These are phyloP conservation scores for Alternaria ethzedia DNA, from an alignment of 2,329 filamentous ascomycete genomes.

Conservation along the genomic window DNA sequence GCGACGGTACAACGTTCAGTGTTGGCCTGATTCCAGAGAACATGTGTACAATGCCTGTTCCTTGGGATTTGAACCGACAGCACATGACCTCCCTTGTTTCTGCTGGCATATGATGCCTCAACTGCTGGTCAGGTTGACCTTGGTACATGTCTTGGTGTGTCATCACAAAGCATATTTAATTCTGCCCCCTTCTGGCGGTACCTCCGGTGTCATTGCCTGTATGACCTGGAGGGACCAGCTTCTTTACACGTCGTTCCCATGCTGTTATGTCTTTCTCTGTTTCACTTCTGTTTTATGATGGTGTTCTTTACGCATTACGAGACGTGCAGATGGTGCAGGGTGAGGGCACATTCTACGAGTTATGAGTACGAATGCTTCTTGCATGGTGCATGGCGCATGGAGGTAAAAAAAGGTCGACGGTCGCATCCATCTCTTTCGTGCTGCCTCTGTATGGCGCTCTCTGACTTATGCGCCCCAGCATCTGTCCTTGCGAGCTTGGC, in stretches of 20 bases:
- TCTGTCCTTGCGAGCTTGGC: slow-evolving; percentile 8
- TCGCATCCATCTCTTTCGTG: slow-evolving; percentile 36
- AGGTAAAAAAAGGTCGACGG: slow-evolving; percentile 31
- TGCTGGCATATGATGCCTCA: neutral
- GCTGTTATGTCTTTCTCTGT: slow-evolving; percentile 1
- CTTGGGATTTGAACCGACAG: slow-evolving; percentile 4
- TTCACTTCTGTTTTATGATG: slow-evolving; percentile 13
- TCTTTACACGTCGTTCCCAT: slow-evolving; percentile 14
- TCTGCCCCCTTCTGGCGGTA: slow-evolving; percentile 25
- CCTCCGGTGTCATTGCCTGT: slow-evolving; percentile 27
- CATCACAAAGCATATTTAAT: slow-evolving; percentile 35
- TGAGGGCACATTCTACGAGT: slow-evolving; percentile 14
- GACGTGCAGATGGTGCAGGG: slow-evolving; percentile 31
- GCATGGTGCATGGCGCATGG: slow-evolving; percentile 44
- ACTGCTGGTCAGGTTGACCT: slow-evolving; percentile 9
- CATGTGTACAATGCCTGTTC: slow-evolving; percentile 11
- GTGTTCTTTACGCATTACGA: slow-evolving; percentile 18
- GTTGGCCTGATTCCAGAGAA: slow-evolving; percentile 28
- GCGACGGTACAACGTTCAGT: slow-evolving; percentile 26
- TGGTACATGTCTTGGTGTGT: slow-evolving; percentile 7
- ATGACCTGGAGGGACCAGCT: slow-evolving; percentile 35
- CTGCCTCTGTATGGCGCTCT: slow-evolving; percentile 18
- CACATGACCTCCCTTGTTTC: neutral
- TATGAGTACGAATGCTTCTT: slow-evolving; percentile 20
- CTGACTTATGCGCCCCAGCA: neutral